These are phyloP conservation scores for Thermoascus crustaceus DNA, from an alignment of 2,329 filamentous ascomycete species.

Conservation along the genomic window DNA sequence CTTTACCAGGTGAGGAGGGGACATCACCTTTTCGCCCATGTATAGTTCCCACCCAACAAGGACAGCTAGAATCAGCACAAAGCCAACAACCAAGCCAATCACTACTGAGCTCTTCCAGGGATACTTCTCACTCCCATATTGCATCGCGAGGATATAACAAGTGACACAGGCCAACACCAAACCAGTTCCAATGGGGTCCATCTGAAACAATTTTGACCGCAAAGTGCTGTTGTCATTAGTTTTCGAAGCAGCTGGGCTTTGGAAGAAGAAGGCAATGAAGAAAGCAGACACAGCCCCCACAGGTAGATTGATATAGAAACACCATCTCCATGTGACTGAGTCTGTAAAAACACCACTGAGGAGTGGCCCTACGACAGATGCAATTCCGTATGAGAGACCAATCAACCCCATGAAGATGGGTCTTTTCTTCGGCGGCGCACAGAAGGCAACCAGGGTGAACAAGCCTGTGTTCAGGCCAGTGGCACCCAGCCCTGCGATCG, in stretches of 20 bases:
- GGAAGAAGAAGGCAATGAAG: slow-evolving; percentile 21
- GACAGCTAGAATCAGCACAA: slow-evolving; percentile 26
- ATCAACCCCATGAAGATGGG: slow-evolving; percentile 24
- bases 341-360: neutral
- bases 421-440: slow-evolving; percentile 22
- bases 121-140: slow-evolving; percentile 36
- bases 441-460: slow-evolving; percentile 29
- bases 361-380: slow-evolving; percentile 9
- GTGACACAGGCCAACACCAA: slow-evolving; percentile 33
- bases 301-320: slow-evolving; percentile 24
- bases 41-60: slow-evolving; percentile 31
- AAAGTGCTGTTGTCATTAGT: slow-evolving; percentile 14
- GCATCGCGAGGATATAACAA: slow-evolving; percentile 39
- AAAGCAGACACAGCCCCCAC: slow-evolving; percentile 13
- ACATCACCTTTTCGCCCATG: slow-evolving; percentile 33
- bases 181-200: slow-evolving; percentile 39
- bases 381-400: slow-evolving; percentile 10
- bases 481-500: slow-evolving; percentile 19
- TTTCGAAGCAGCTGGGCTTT: slow-evolving; percentile 17
- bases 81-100: slow-evolving; percentile 40
- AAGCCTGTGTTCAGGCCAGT: slow-evolving; percentile 28
- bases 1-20: slow-evolving; percentile 31
- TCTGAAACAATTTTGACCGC: slow-evolving; percentile 33
- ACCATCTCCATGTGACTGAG: too few relatives aligned
- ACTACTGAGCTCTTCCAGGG: slow-evolving; percentile 33